Percentiles rank a stretch among this genome's conserved stretches.
These are phyloP conservation scores for Rhexocercosporidium sp. DNA, from an alignment of 2,329 filamentous ascomycete genomes.

Conservation along the genomic window DNA sequence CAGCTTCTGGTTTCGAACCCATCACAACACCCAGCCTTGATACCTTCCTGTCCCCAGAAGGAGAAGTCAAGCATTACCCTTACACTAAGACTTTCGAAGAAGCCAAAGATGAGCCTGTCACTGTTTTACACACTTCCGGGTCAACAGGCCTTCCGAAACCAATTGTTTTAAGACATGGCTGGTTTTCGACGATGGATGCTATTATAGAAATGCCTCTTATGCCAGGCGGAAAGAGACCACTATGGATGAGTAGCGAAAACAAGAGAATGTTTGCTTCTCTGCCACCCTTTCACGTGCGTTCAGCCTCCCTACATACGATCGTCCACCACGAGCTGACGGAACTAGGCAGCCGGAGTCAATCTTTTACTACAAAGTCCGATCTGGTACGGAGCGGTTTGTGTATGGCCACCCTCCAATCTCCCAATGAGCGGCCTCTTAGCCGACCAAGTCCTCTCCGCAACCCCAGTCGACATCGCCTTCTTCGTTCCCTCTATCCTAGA, in stretches of 20 bases:
- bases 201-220: not conserved
- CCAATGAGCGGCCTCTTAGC: not conserved
- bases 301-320: not conserved
- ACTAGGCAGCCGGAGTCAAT: not conserved
- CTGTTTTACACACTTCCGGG: slow-evolving; percentile 47
- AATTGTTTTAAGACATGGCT: slow-evolving; percentile 3
- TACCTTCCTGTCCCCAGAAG: slow-evolving; percentile 35
- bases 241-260: not conserved
- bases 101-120: slow-evolving; percentile 45
- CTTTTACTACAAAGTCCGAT: not conserved
- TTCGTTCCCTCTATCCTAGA: not conserved
- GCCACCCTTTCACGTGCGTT: not conserved
- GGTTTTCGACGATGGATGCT: slow-evolving; percentile 4
- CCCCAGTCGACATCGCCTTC: not conserved
- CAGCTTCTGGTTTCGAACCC: slow-evolving; percentile 6
- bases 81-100: slow-evolving; percentile 45
- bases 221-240: not conserved
- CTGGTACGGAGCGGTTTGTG: not conserved
- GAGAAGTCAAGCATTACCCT: slow-evolving; percentile 25
- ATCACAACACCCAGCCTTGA: slow-evolving; percentile 33
- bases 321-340: not conserved
- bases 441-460: not conserved
- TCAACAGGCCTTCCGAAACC: slow-evolving; percentile 51
- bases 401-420: not conserved
- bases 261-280: not conserved